Evolutionary conservation across 345 rosid genomes (phyloP), one percentile per base, ranked within the genome.

Genomic region (Citrus inodora): DNA sequence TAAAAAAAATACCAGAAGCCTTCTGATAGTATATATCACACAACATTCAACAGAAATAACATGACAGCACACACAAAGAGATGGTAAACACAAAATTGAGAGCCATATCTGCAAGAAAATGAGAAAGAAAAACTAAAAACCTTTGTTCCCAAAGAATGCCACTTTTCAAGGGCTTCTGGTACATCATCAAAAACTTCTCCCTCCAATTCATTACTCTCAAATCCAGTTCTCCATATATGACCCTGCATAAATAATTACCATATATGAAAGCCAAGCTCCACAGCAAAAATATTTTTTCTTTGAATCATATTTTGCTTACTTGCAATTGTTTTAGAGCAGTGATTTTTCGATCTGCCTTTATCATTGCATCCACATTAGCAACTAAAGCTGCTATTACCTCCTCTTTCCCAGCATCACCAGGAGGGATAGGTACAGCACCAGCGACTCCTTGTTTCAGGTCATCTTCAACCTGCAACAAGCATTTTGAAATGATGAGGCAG

Each of bases 171-270:
- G 79, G 97, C 94, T 62, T 87, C 90, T 66, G 96, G 92, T 69
- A 93, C 97, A 73, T 97, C 99, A 66, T 93, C 97, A 51, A 86
- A 94, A 81, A 97, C 92, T 27, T 89, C 88, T 70, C 94, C 93
- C 79, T 92, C 84, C 82, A 97, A 80, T 80, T 97, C 99, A 73
- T 87, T 86, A 70, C 85, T 88, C 73, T 87, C 82, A 61, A 86
- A 97, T 24, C 99, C 99, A 1, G 99, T 97, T 82, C 80, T 87
- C 99, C 99, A 97, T 82, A 97, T 87, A 87, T 97, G 98, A 80
- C 99, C 99, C 99, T 97, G 87, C 79, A 77, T 30, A 37, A 35
- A 55, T 33, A 69, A 58, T 38, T 24, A 67, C 71, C 56, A 78
- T 77, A 30, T 79, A 64, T 25, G 56, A 75, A 53, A 53, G 32